Percentiles rank a stretch among this genome's conserved stretches.
Conservation (phyloP, 2,329 filamentous ascomycete species). For the Aspergillus versicolor region DNA sequence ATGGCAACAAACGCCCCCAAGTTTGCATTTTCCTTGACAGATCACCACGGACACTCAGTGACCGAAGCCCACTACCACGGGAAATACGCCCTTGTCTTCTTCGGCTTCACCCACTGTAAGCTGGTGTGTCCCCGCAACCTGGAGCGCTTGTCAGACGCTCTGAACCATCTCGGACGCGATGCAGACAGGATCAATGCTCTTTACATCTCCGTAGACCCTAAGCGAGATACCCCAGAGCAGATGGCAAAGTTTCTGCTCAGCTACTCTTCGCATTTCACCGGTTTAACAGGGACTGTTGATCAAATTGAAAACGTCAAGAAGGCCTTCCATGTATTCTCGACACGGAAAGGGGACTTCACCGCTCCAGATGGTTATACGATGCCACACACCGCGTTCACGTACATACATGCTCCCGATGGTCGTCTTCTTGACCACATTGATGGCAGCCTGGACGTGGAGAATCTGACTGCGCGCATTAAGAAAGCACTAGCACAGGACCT, state of each 20-base stretch:
- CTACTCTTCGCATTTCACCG: background rate
- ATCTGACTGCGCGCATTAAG: no score
- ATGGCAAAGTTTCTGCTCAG: background rate
- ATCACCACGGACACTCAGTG: no score
- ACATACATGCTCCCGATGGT: no score
- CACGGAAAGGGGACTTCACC: background rate
- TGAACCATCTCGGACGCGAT: background rate
- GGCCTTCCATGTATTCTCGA: background rate
- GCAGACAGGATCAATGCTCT: background rate
- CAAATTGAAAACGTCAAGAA: background rate
- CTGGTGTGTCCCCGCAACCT: background rate
- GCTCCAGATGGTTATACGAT: background rate
- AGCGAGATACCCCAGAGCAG: background rate
- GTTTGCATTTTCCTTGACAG: no score
- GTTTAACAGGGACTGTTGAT: constrained; percentile 1
- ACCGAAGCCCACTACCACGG: background rate
- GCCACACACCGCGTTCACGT: no score
- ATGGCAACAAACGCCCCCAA: no score
- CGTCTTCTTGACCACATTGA: no score
- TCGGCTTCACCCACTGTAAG: constrained; percentile 5
- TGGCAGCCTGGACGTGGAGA: no score
- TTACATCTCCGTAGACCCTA: constrained; percentile 5
- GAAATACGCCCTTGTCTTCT: constrained; percentile 3
- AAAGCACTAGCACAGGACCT: background rate
- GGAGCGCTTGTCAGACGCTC: background rate